Conservation (phyloP, 768 basidiomycete species). For the Psilocybe cyanescens region DNA sequence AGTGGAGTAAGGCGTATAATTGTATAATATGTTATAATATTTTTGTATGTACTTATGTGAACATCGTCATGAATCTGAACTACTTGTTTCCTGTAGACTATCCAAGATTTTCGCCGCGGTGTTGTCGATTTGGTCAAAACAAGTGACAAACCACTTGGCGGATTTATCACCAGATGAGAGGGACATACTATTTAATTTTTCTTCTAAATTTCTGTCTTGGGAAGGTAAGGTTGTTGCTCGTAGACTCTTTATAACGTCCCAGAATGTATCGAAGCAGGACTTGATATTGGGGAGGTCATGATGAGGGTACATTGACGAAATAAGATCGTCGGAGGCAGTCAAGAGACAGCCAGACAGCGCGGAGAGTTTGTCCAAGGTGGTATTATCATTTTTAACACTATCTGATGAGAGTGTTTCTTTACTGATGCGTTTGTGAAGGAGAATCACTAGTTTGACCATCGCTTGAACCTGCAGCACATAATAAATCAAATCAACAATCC, state of each 20-base stretch:
- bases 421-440: constrained; percentile 66
- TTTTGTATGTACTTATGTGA: not conserved
- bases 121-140: constrained; percentile 64
- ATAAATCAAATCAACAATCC: constrained; percentile 3
- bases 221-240: constrained; percentile 30
- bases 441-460: constrained; percentile 58
- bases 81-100: constrained; percentile 23
- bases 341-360: constrained; percentile 54
- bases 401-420: constrained; percentile 48
- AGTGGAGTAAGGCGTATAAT: not conserved
- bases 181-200: constrained; percentile 31
- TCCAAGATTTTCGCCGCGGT: constrained; percentile 33
- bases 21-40: constrained; percentile 4
- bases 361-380: constrained; percentile 54
- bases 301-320: constrained; percentile 67
- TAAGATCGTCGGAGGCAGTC: constrained; percentile 64
- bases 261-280: constrained; percentile 41
- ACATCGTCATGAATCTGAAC: not conserved
- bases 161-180: constrained; percentile 37
- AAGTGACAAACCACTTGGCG: constrained; percentile 66
- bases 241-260: constrained; percentile 39
- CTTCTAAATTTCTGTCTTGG: constrained; percentile 29
- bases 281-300: constrained; percentile 52
- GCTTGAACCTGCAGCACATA: constrained; percentile 51
- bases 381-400: constrained; percentile 19